phyloP scores from a whole-genome alignment of 163 green algal genomes.

The Chlorella variabilis region DNA sequence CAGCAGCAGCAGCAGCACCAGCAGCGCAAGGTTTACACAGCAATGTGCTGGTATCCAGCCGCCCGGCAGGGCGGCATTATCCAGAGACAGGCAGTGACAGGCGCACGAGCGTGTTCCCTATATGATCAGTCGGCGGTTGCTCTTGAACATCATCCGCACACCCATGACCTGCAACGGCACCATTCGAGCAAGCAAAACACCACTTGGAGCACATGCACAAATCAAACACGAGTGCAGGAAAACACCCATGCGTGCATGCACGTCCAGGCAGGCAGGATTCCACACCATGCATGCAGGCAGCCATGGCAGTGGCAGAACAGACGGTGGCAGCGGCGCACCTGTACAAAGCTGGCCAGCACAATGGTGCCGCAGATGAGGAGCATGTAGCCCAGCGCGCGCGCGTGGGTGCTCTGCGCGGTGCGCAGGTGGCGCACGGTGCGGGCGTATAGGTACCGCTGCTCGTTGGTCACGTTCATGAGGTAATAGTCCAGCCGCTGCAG shows the following conservation, averaged over 20 bases:
- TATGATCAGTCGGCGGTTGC: constrained; percentile 43
- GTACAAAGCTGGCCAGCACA: constrained; percentile 40
- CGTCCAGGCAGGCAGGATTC: too few relatives aligned
- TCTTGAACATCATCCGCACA: constrained; percentile 48
- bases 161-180: constrained; percentile 35
- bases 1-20: too few relatives aligned
- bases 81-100: too few relatives aligned
- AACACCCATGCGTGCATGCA: too few relatives aligned
- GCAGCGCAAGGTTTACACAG: too few relatives aligned
- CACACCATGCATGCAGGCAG: too few relatives aligned
- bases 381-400: constrained; percentile 50
- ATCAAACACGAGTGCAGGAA: too few relatives aligned
- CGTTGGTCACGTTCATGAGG: constrained; percentile 54
- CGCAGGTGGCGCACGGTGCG: constrained; percentile 51
- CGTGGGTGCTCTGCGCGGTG: constrained; percentile 46
- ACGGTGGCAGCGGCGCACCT: too few relatives aligned
- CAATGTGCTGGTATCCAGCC: too few relatives aligned
- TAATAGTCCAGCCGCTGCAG: constrained; percentile 55
- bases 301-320: too few relatives aligned
- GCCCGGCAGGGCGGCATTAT: too few relatives aligned
- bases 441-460: constrained; percentile 56
- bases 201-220: background rate
- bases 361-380: constrained; percentile 46
- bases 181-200: background rate
- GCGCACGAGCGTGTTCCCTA: constrained; percentile 1